phyloP scores from a whole-genome alignment of 2,329 filamentous ascomycete species.

The Colletotrichum australisinense region DNA sequence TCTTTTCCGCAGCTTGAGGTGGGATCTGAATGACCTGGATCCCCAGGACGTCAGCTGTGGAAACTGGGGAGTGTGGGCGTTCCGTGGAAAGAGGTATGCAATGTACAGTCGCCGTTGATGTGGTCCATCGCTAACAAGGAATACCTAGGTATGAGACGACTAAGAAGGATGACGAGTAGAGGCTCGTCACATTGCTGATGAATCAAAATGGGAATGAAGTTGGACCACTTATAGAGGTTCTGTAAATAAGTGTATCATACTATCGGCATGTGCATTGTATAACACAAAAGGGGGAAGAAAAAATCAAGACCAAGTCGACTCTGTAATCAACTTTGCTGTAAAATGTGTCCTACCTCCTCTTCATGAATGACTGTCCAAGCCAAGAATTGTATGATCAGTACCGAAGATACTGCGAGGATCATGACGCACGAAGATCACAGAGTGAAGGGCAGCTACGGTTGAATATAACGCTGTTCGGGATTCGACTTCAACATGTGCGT shows the following conservation, averaged over 20 bases:
- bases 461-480: neutral
- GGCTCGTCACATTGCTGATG: neutral
- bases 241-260: conserved; percentile 37
- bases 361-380: neutral
- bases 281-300: conserved; percentile 15
- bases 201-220: neutral
- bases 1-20: conserved; percentile 89
- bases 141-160: conserved; percentile 70
- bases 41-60: conserved; percentile 94
- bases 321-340: neutral
- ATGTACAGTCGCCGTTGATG: neutral
- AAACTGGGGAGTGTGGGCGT: conserved; percentile 98
- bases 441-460: neutral
- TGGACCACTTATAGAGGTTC: conserved; percentile 4
- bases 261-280: conserved; percentile 31
- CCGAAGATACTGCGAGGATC: neutral
- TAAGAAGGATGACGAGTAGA: conserved; percentile 56
- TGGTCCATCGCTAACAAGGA: conserved; percentile 44
- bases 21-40: conserved; percentile 97
- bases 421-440: neutral
- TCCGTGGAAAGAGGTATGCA: conserved; percentile 92
- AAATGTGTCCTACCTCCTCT: neutral
- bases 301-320: conserved; percentile 19
- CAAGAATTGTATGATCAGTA: neutral
- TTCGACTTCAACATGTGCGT: neutral